Base-by-base conservation (phyloP, 192 early-diverging fungal species). In the Geranomyces variabilis region DNA sequence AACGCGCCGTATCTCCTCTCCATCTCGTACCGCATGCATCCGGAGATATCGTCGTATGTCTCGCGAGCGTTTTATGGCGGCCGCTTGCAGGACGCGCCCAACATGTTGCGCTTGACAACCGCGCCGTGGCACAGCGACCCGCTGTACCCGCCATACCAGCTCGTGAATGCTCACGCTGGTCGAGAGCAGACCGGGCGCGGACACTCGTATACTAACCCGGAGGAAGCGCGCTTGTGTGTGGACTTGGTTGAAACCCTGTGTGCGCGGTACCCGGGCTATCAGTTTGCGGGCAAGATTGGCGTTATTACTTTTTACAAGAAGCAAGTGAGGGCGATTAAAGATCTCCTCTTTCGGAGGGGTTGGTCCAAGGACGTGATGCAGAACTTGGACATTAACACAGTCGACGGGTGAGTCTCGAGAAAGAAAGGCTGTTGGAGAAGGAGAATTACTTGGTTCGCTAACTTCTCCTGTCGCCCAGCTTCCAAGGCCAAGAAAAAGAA, bases 1-100 rank as follows among this genome's bases (percentile, higher is more conserved):
- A 63, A 88, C 1, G 77, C 79, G 2, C 90, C 96, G 14, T 86
- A 88, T 67, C 77, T 98, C 48, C 77, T 98, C 43, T 93, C 90
- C 67, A 95, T 96, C 51, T 95, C 98, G 83, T 99, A 97, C 77
- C 92, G 95, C 69, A 97, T 99, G 96, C 93, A 99, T 72, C 94
- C 95, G 0, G 83, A 89, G 28, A 96, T 99, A 21, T 94, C 93
- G 41, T 61, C 33, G 12, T 94, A 96, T 62, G 94, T 94, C 0
- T 90, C 86, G 24, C 67, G 75, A 1, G 78, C 88, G 31, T 97
- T 99, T 68, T 99, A 99, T 78, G 79, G 87, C 17, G 87, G 85
- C 0, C 53, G 79, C 61, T 81, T 99, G 10, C 72, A 81, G 22
- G 93, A 99, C 69, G 92, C 92, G 1, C 90, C 87, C 0, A 83